Evolutionary conservation across 345 rosid species (phyloP).

Genomic region (Heritiera littoralis): DNA sequence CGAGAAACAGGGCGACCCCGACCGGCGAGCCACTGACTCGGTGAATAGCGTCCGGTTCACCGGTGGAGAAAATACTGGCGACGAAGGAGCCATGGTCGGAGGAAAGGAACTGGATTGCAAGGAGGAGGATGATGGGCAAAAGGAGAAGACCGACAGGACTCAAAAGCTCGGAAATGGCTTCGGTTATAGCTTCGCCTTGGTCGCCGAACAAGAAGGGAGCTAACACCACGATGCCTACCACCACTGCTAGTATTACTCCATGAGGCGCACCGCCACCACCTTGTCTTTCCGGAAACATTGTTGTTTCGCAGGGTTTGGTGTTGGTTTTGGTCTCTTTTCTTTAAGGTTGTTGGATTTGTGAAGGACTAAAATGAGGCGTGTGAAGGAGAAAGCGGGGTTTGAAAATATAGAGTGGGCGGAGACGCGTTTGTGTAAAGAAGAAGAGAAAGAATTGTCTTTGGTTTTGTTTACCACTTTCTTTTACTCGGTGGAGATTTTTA

Average conservation of each 20-base stretch:
- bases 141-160: constrained; percentile 83
- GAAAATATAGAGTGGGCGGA: constrained; percentile 18
- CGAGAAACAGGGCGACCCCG: constrained; percentile 68
- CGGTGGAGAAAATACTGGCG: constrained; percentile 55
- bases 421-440: constrained; percentile 6
- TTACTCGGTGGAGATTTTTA: no score
- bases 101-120: constrained; percentile 80
- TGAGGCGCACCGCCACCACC: constrained; percentile 62
- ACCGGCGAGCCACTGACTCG: constrained; percentile 75
- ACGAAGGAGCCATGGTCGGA: constrained; percentile 74
- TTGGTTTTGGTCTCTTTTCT: background rate
- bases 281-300: constrained; percentile 41
- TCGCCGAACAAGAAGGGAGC: constrained; percentile 74
- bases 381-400: background rate
- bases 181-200: constrained; percentile 75
- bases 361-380: background rate
- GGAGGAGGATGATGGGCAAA: constrained; percentile 66
- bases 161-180: constrained; percentile 68
- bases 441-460: no score
- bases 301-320: background rate
- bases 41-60: constrained; percentile 68
- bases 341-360: background rate
- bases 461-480: background rate
- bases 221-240: constrained; percentile 58
- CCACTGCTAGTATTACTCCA: constrained; percentile 68